These are phyloP conservation scores for Oenanthe sinensis DNA, from an alignment of 129 eudicot species.

Conservation along the genomic window DNA sequence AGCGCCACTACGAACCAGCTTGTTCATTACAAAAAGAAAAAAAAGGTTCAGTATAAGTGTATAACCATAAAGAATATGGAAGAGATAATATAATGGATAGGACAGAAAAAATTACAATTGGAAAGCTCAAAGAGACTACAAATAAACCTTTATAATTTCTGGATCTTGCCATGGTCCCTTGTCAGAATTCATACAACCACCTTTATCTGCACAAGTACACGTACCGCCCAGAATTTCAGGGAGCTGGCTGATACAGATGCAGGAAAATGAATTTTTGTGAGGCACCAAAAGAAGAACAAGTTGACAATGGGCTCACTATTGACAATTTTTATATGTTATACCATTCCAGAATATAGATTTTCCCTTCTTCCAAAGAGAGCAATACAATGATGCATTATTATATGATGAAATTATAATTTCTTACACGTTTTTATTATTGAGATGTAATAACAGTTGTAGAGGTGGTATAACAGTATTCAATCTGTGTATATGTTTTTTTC, in stretches of 20 bases:
- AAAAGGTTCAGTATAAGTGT: background rate
- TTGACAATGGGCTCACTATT: background rate
- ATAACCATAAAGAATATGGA: background rate
- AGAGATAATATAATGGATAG: background rate
- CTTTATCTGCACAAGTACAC: conserved; percentile 51
- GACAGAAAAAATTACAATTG: background rate
- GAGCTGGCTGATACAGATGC: conserved; percentile 35
- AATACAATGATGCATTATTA: background rate
- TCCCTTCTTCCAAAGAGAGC: background rate
- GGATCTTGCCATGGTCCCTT: conserved; percentile 62
- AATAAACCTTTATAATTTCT: conserved; percentile 46
- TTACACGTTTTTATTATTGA: background rate
- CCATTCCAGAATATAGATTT: background rate
- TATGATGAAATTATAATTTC: background rate
- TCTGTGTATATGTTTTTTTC: background rate
- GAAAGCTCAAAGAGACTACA: background rate
- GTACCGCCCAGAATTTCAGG: conserved; percentile 59
- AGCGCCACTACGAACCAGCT: conserved; percentile 53
- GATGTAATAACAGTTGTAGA: background rate
- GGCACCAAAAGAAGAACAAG: background rate
- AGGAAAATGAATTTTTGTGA: conserved; percentile 8
- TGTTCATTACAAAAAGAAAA: background rate
- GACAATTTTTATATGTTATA: background rate
- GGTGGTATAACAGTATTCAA: background rate
- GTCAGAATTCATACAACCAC: conserved; percentile 55